A percentile compares a stretch with the other conserved stretches of the same genome.
These are phyloP conservation scores for Halteria grandinella DNA, from an alignment of 73 alveolate species.

Conservation along the genomic window DNA sequence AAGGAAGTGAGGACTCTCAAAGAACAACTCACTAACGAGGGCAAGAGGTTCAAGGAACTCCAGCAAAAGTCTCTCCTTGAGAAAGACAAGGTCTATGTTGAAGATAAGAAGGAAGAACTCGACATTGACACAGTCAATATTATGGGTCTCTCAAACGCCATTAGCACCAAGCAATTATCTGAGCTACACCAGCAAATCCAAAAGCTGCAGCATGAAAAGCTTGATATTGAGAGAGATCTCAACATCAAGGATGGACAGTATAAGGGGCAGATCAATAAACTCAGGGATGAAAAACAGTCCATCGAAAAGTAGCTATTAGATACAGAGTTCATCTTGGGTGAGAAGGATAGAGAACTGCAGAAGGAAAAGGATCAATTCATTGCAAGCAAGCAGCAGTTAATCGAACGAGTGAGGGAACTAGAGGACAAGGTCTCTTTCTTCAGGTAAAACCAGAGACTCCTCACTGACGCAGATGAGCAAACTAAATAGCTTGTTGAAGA, in stretches of 20 bases:
- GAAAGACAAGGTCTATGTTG: conserved; percentile 40
- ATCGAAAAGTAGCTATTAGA: conserved; percentile 45
- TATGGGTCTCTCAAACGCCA: conserved; percentile 53
- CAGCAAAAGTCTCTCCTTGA: conserved; percentile 43
- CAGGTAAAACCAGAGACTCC: conserved; percentile 51
- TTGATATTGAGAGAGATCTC: conserved; percentile 34
- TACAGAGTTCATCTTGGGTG: conserved; percentile 38
- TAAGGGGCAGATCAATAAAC: conserved; percentile 44
- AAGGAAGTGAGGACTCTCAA: conserved; percentile 27
- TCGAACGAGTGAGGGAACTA: conserved; percentile 19
- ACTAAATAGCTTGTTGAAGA: no score
- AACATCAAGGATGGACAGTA: conserved; percentile 31
- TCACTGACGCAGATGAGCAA: conserved; percentile 31
- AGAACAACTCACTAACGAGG: conserved; percentile 36
- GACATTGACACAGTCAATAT: conserved; percentile 47
- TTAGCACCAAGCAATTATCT: conserved; percentile 33
- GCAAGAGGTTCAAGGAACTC: conserved; percentile 35
- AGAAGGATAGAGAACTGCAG: conserved; percentile 11
- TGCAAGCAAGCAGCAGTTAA: not conserved
- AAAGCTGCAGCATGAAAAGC: conserved; percentile 29
- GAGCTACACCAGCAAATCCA: conserved; percentile 40
- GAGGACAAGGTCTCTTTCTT: conserved; percentile 52
- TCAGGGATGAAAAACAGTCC: conserved; percentile 50
- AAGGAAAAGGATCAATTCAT: conserved; percentile 42
- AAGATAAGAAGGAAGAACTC: conserved; percentile 49